Base-by-base conservation (phyloP, 2,329 filamentous ascomycete genomes). In the Cadophora luteo-olivacea region DNA sequence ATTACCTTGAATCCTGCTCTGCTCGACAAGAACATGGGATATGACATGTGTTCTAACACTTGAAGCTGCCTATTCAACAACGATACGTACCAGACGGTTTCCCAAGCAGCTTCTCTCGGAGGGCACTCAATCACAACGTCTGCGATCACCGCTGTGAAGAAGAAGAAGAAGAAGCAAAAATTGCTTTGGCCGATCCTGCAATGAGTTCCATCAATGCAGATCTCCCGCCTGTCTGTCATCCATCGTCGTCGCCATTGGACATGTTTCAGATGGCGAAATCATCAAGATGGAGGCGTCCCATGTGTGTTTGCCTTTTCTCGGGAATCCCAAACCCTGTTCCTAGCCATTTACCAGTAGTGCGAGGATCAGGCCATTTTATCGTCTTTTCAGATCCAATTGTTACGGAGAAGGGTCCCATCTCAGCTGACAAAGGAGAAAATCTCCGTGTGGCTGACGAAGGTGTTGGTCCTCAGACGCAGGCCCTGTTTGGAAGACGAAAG, bases 251-350 rank as follows among this genome's bases (percentile, higher is more conserved):
- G 24, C 36, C 36, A 22, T 51, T 48, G 51, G 22, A 41, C 14
- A 51, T 61, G 65, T 63, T 63, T 67, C 58, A 67, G 19, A 60
- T 19, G 58, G 38, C 49, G 24, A n/a, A 54, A 38, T 29, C 24
- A 22, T 29, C 7, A 24, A 22, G 38, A 22, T 63, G 58, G 49
- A 51, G 51, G 51, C 25, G 65, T 60, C 58, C 29, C 64, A 65
- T 38, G 36, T 38, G 58, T 45, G 24, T 19, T 4, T 29, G 24
- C 16, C 38, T n/a, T 19, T 33, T 32, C n/a, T 33, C 33, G 55
- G 52, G 4, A 54, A 2, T 8, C 7, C 33, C 16, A 16, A 24
- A 24, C 55, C 55, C n/a, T 36, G 32, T 58, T 58, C 55, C 55
- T 25, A 24, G 55, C 33, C 7, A 38, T 38, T 24, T 14, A 24